Base-by-base conservation (phyloP, 371 early-diverging fungal genomes). In the Nematocida ironsii region DNA sequence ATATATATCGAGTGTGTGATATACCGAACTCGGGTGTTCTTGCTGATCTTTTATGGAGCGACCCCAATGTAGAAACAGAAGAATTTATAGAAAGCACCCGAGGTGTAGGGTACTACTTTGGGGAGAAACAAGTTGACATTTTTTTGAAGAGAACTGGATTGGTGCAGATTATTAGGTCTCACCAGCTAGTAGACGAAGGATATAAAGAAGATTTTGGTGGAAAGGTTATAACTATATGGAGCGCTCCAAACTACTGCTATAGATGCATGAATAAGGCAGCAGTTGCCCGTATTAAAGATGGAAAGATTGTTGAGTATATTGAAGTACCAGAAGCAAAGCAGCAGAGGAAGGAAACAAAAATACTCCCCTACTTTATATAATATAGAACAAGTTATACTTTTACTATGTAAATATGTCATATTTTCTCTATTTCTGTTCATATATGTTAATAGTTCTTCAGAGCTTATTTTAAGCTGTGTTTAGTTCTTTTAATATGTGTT, bases 1-100 rank as follows among this genome's bases (percentile, higher is more conserved):
- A 92, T 90, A 89, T 95, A 83, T 90, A 95, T 88, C 89, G 98
- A n/a, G 94, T 95, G 89, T 87, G 90, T 27, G 96, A 97, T 83
- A 92, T 95, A 42, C 93, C 94, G 11, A 94, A 92, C 0, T 91
- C 92, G 72, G 97, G 96, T 40, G 82, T 94, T 56, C 92, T 96
- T 92, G 94, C 95, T 84, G 97, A 96, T 89, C 85, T 95, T 20
- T 87, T 97, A 57, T 97, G 98, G 98, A 91, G 96, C 5, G 98
- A 97, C 88, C 98, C 98, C 45, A 87, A 91, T 71, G 94, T 93
- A 84, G 94, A 93, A 20, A 44, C 48, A n/a, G 72, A 72, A 13
- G 72, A 66, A 16, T 84, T 62, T 72, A 48, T 27, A 50, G 54
- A 72, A 54, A 86, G 75, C 66, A 44, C 42, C 25, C 69, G 86